A percentile compares a stretch with the other conserved stretches of the same genome.
Conservation (phyloP, 2,329 filamentous ascomycete species). For the Calonectria pauciramosa region DNA sequence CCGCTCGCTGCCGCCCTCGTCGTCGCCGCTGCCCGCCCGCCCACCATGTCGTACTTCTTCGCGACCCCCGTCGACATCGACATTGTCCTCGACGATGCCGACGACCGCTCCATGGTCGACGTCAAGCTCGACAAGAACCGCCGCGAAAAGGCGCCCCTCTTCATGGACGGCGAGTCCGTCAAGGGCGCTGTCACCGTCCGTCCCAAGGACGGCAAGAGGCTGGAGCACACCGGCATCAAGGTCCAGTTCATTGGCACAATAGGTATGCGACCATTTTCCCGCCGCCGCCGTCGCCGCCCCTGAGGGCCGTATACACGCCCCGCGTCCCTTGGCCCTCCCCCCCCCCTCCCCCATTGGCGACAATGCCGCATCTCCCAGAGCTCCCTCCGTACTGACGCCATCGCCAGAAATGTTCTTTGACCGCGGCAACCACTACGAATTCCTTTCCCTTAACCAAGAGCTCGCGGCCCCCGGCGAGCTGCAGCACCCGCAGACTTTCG, state of each 20-base stretch:
- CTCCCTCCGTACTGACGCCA: constrained; percentile 23
- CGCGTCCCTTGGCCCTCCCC: not conserved
- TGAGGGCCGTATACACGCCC: constrained; percentile 26
- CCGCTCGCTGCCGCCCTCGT: not conserved
- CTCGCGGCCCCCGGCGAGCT: constrained; percentile 97
- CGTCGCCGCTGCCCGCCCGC: constrained; percentile 12
- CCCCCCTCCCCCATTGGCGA: constrained; percentile 9
- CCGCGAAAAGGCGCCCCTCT: constrained; percentile 95
- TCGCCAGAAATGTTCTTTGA: constrained; percentile 98
- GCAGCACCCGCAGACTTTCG: constrained; percentile 97
- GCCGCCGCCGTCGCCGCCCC: constrained; percentile 13
- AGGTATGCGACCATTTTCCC: constrained; percentile 66
- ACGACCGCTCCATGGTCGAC: constrained; percentile 95
- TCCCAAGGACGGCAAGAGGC: constrained; percentile 96
- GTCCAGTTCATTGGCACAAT: constrained; percentile 99
- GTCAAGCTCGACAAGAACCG: constrained; percentile 99
- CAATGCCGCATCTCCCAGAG: not conserved
- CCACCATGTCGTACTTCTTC: constrained; percentile 95
- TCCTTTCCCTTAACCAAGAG: constrained; percentile 96
- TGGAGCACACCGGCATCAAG: constrained; percentile 99
- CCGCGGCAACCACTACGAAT: constrained; percentile 98
- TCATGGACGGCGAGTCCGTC: constrained; percentile 98
- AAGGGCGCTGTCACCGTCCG: constrained; percentile 95
- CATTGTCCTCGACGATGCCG: constrained; percentile 94
- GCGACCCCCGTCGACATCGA: constrained; percentile 99